A percentile compares a stretch with the other conserved stretches of the same genome.
These are phyloP conservation scores for Cladosporium velox DNA, from an alignment of 2,329 filamentous ascomycete genomes.

Conservation along the genomic window DNA sequence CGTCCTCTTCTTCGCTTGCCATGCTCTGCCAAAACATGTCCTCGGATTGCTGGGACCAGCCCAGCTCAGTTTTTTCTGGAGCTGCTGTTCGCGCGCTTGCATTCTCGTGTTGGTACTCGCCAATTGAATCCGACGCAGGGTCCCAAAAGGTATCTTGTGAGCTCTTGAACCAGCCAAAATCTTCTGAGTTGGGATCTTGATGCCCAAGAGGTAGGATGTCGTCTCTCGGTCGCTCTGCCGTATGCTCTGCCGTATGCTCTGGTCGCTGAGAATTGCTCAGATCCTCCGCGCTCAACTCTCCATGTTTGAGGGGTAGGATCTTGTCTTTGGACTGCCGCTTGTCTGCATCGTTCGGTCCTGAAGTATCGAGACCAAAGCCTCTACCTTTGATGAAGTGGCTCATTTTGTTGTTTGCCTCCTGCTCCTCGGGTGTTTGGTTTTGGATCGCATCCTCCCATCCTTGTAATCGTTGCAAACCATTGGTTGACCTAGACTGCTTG, in stretches of 20 bases:
- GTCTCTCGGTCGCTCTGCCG: neutral
- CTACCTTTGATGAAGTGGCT: neutral
- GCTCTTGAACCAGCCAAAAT: neutral
- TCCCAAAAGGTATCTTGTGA: conserved; percentile 8
- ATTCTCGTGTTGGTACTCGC: neutral
- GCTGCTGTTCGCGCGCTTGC: neutral
- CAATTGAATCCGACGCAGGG: neutral
- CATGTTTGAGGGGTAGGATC: neutral
- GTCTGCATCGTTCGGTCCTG: neutral
- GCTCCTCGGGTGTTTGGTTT: neutral
- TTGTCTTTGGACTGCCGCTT: neutral
- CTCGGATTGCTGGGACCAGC: conserved; percentile 6
- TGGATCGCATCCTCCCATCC: neutral
- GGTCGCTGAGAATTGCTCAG: neutral
- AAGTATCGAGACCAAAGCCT: neutral
- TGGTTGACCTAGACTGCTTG: neutral
- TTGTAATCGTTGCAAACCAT: neutral
- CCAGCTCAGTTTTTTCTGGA: neutral
- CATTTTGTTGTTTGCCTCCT: neutral
- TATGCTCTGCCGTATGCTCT: neutral
- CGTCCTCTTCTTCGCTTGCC: neutral
- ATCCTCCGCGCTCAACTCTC: neutral
- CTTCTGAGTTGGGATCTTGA: neutral
- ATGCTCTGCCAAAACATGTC: neutral
- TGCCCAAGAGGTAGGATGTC: neutral